Percentiles rank a stretch among this genome's conserved stretches.
These are phyloP conservation scores for Stropharia rugosoannulata DNA, from an alignment of 768 basidiomycete genomes.

Conservation along the genomic window DNA sequence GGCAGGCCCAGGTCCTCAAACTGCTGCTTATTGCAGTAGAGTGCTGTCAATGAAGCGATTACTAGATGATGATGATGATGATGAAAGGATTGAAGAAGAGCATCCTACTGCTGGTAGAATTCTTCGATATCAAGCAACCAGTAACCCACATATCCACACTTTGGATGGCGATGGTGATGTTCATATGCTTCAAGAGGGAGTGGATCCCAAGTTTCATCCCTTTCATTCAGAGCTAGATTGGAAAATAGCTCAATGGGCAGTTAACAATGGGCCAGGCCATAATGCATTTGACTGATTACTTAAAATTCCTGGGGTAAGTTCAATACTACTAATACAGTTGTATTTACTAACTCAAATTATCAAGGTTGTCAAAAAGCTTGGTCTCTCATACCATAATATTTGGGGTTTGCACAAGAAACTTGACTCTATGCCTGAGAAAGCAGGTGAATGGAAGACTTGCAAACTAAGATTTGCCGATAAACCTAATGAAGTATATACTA, in stretches of 20 bases:
- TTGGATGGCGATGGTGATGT: background rate
- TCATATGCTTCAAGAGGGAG: background rate
- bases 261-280: slow-evolving; percentile 22
- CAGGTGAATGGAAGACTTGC: slow-evolving; percentile 20
- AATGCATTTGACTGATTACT: slow-evolving; percentile 25
- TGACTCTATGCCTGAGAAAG: slow-evolving; percentile 24
- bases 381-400: slow-evolving; percentile 24
- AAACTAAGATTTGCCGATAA: slow-evolving; percentile 20
- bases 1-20: slow-evolving; percentile 14
- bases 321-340: background rate
- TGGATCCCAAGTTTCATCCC: slow-evolving; percentile 14
- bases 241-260: slow-evolving; percentile 25
- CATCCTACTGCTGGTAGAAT: slow-evolving; percentile 1
- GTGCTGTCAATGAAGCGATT: background rate
- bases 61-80: slow-evolving; percentile 11
- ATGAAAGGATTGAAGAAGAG: background rate
- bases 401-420: slow-evolving; percentile 23
- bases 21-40: slow-evolving; percentile 4
- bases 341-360: background rate
- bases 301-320: slow-evolving; percentile 23
- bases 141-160: background rate
- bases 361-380: slow-evolving; percentile 10
- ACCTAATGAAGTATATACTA: slow-evolving; percentile 17
- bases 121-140: background rate
- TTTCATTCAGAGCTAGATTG: slow-evolving; percentile 27